A percentile compares a stretch with the other conserved stretches of the same genome.
Conservation (phyloP, 805 yeast species). For the Cyberlindnera samutprakarnensis region DNA sequence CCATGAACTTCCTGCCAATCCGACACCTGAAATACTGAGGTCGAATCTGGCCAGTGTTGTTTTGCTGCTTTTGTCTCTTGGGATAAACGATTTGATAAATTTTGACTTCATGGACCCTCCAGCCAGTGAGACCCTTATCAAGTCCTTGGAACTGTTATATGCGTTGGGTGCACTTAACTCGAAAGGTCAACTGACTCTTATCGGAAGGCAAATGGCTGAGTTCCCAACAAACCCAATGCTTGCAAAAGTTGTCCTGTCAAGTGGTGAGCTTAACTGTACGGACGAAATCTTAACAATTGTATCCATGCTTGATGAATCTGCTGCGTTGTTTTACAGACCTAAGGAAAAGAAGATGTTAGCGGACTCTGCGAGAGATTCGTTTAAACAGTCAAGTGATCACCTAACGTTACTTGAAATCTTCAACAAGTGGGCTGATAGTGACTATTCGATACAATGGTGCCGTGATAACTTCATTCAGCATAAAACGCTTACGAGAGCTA, state of each 20-base stretch:
- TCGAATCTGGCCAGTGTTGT: constrained; percentile 75
- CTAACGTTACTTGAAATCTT: constrained; percentile 66
- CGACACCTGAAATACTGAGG: constrained; percentile 89
- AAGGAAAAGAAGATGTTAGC: constrained; percentile 60
- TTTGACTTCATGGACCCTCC: constrained; percentile 95
- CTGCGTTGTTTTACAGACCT: constrained; percentile 63
- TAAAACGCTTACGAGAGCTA: constrained; percentile 58
- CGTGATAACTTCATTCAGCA: constrained; percentile 74
- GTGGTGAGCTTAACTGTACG: constrained; percentile 54
- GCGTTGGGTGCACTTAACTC: constrained; percentile 81
- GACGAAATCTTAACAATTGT: constrained; percentile 66
- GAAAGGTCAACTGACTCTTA: constrained; percentile 65
- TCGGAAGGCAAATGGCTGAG: constrained; percentile 83
- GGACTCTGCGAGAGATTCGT: constrained; percentile 51
- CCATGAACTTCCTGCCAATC: constrained; percentile 68
- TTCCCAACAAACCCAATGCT: constrained; percentile 91
- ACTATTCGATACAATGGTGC: constrained; percentile 75
- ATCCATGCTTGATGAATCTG: constrained; percentile 77
- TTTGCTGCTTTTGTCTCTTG: constrained; percentile 70
- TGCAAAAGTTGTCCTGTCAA: constrained; percentile 64
- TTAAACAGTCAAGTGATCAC: constrained; percentile 63
- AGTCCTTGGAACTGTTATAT: constrained; percentile 75
- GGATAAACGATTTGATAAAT: constrained; percentile 70
- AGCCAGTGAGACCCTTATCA: constrained; percentile 58
- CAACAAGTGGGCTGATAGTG: constrained; percentile 66